Base-by-base conservation (phyloP, 768 basidiomycete species). In the Collybiopsis luxurians region DNA sequence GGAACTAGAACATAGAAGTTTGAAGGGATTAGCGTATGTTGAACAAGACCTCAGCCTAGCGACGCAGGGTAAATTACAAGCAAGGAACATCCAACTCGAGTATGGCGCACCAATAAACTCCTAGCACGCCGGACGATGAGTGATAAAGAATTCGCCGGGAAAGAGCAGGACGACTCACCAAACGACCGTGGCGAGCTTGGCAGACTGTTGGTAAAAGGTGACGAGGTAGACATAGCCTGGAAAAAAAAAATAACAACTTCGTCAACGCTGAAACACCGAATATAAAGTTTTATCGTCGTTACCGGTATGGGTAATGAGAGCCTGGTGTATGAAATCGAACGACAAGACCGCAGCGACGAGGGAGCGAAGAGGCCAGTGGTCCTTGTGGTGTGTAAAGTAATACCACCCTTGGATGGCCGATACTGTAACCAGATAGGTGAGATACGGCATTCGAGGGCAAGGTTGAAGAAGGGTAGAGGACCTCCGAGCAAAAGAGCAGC, bases 321-420 rank as follows among this genome's bases (percentile, higher is more conserved):
- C 71, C 61, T 85, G 84, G 59, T 85, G 82, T 0, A 76, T 59
- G 0, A 79, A 80, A 58, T 85, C 84, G 49, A 77, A 78, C 2
- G 73, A 0, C 69, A 84, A 74, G 5, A 80, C 79, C 10, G 70
- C 69, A 26, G 64, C 70, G 24, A 85, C 84, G 24, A 84, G 64
- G 10, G 66, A 52, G 61, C 78, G 81, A 56, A 76, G 69, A 13
- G 72, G 67, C 80, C 80, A 83, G 24, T 67, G 62, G 63, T 85
- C 84, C 24, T 67, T 71, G 52, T 80, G 77, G 62, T 84, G 75
- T 15, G 68, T 72, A 54, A 67, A 84, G 61, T 85, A 86, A 59
- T 78, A 83, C 73, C 75, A 82, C 1, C 76, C 73, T 64, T 86
- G 84, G 27, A 84, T 67, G 39, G 72, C 72, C 6, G 80, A 80